These are phyloP conservation scores for Scheffersomyces illinoinensis DNA, from an alignment of 1,139 yeast genomes.

Conservation along the genomic window DNA sequence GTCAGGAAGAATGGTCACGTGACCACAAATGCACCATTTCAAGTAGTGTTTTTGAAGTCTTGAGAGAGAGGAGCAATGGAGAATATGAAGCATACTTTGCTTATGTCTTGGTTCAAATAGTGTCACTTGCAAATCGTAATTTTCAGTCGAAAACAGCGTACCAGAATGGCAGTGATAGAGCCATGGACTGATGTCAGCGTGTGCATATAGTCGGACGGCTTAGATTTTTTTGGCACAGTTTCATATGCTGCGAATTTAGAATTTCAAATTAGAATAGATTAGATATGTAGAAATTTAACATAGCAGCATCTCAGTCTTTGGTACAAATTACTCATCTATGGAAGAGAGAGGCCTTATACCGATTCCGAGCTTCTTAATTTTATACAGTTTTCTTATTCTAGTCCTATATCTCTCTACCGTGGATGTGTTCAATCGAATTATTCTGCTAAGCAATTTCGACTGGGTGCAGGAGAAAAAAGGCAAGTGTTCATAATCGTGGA, in stretches of 20 bases:
- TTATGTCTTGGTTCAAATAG: neutral
- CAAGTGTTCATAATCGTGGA: too few species aligned
- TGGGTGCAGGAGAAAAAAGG: too few species aligned
- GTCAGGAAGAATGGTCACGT: neutral
- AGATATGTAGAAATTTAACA: neutral
- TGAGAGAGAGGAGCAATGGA: neutral
- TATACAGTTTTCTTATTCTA: too few species aligned
- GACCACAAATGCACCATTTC: neutral
- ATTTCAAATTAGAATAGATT: neutral
- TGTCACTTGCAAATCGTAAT: neutral
- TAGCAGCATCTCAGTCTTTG: too few species aligned
- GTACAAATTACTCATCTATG: too few species aligned
- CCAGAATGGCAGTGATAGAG: neutral
- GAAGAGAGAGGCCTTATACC: neutral
- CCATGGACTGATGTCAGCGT: neutral
- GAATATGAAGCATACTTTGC: too few species aligned
- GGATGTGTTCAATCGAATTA: too few species aligned
- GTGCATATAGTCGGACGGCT: neutral
- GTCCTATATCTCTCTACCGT: too few species aligned
- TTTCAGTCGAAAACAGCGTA: neutral
- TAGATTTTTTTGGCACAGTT: neutral
- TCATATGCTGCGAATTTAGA: neutral
- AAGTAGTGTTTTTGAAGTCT: neutral
- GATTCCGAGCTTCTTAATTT: neutral
- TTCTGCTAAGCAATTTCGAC: too few species aligned